Base-by-base conservation (phyloP, 345 rosid species). In the Microcos paniculata region DNA sequence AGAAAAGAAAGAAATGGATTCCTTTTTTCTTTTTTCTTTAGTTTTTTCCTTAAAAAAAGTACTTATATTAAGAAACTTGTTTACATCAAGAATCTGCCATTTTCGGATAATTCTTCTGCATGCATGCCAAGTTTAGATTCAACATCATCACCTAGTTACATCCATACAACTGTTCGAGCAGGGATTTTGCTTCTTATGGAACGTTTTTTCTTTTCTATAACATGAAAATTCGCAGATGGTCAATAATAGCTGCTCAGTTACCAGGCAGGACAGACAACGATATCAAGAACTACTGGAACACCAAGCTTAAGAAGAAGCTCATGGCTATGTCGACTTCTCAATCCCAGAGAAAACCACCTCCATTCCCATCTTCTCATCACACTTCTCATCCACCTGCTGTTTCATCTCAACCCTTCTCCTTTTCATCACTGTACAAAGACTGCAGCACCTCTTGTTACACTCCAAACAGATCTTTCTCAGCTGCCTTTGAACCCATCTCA, bases 211-310 rank as follows among this genome's bases (percentile, higher is more conserved):
- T n/a, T n/a, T 59, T 55, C 24, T 62, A 35, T 18, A 55, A 31
- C 72, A 59, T 76, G 70, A 67, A 79, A 62, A 30, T 77, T 75
- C 80, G 81, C 87, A 94, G 98, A 83, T 94, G 98, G 98, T 92
- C 97, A 88, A 92, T 92, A 78, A 94, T 94, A 77, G 98, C 98
- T 70, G 96, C 91, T 87, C 98, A 94, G 77, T 86, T 92, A 71
- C 98, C 97, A 21, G 97, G 97, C 38, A 88, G 98, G 81, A 94
- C 98, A 13, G 98, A 94, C 66, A 94, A 94, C 71, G 98, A 94
- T 83, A 90, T 94, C 57, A 94, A 94, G 80, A 94, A 94, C 83
- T 88, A 92, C 79, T 94, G 97, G 98, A 94, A 92, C 87, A 94
- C 97, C 42, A 94, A 94, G 87, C 96, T 94, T 58, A 94, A 91